Base-by-base conservation (phyloP, 768 basidiomycete genomes). In the Tricholoma matsutake region DNA sequence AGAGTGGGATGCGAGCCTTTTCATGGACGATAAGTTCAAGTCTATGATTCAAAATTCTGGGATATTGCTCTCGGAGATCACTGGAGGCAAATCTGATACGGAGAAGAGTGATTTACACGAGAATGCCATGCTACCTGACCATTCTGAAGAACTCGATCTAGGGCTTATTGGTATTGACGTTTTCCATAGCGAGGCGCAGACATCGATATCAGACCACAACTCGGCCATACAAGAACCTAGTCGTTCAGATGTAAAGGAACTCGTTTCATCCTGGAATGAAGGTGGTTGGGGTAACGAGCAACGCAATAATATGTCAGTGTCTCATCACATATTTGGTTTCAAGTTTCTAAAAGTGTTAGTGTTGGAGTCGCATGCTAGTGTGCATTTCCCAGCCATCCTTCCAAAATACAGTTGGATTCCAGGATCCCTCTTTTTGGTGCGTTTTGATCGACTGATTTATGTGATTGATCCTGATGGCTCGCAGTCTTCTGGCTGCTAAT, bases 1-100 rank as follows among this genome's bases (percentile, higher is more conserved):
- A 54, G 76, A 76, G 37, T 84, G 83, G 83, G 82, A 83, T 62
- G 70, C 75, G 14, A 78, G 74, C 60, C 66, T 83, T 35, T 81
- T 80, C 63, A 72, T 82, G 68, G 77, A 81, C 62, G 68, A 78
- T 37, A 78, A 77, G 18, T 84, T 84, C 71, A 80, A 74, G 63
- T 67, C 71, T 5, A 72, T 83, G 71, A 75, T 83, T 16, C 65
- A 76, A 49, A 68, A 68, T 39, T 75, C 77, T 20, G 66, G 65
- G 32, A 49, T 64, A 14, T 53, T 60, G 13, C 25, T 61, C 56
- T 16, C 56, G 6, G 10, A 28, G 25, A 34, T 25, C 25, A 56
- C 14, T 4, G 29, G 7, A 31, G n/a, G 1, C n/a, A 32, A 53
- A 18, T 31, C 9, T 53, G 51, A 53, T 32, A 11, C 6, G n/a